These are phyloP conservation scores for Sphaerulina musiva DNA, from an alignment of 2,329 filamentous ascomycete genomes.

Conservation along the genomic window DNA sequence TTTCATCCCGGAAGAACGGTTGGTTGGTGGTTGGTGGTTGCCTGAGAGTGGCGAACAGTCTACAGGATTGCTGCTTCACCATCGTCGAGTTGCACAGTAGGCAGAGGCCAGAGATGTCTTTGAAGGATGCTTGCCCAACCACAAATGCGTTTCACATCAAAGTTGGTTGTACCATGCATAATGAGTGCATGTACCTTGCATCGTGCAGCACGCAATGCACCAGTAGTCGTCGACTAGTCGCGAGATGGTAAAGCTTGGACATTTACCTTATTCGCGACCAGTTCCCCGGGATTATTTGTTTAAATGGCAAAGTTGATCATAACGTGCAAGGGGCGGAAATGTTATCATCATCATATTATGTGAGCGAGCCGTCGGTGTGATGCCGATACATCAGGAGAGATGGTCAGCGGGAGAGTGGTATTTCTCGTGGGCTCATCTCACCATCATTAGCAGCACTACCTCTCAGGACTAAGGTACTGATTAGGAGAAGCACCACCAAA, in stretches of 20 bases:
- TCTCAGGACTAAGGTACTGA: too few relatives aligned
- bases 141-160: too few relatives aligned
- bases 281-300: not conserved
- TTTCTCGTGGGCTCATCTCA: too few relatives aligned
- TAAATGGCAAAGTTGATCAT: not conserved
- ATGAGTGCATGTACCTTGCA: conserved; percentile 7
- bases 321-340: conserved; percentile 2
- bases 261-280: conserved; percentile 4
- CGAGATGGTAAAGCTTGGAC: conserved; percentile 1
- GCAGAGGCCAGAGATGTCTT: not conserved
- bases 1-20: not conserved
- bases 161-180: too few relatives aligned
- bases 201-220: conserved; percentile 9
- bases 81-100: not conserved
- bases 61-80: not conserved
- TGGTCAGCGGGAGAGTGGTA: too few relatives aligned
- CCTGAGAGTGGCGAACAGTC: not conserved
- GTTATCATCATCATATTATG: not conserved
- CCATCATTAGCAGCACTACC: too few relatives aligned
- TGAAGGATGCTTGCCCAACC: not conserved
- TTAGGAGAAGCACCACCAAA: too few relatives aligned
- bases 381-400: too few relatives aligned
- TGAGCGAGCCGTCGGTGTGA: not conserved
- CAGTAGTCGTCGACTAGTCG: conserved; percentile 1
- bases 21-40: not conserved